Base-by-base conservation (phyloP, 2,329 filamentous ascomycete genomes). In the Colletotrichum lindemuthianum region DNA sequence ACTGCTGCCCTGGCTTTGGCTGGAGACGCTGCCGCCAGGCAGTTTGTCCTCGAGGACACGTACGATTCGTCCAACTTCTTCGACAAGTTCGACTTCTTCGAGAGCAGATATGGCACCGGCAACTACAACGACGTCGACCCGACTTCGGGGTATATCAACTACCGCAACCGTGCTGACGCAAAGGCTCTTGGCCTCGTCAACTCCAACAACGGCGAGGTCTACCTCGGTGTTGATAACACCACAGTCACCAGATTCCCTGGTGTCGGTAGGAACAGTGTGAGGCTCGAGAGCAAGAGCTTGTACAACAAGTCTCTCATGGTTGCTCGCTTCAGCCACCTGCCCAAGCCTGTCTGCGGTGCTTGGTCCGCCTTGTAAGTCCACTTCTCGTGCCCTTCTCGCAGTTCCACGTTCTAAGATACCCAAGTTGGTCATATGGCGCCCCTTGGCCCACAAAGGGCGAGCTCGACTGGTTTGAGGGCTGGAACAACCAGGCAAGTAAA, bases 241-340 rank as follows among this genome's bases (percentile, higher is more conserved):
- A 69, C 70, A 11, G 54, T 68, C 34, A 66, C 66, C n/a, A 67
- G 65, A 9, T 59, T 49, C 50, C 63, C 60, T 10, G 70, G 74
- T 54, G 61, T 71, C 37, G 81, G 80, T 45, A 79, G 84, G 24
- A 77, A 77, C 65, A 91, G 88, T 69, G 86, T 93, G 39, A 84
- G 90, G 44, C 74, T 93, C 12, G 85, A 87, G 67, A 91, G 89
- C 73, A 88, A 83, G 63, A 81, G 82, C 49, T 73, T 76, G 6
- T 93, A 90, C 78, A 86, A 82, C 68, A 81, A 88, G 61, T 90
- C 88, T 36, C 84, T 93, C 37, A 84, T 93, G 70, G 86, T 93
- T 48, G 81, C 90, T 48, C 88, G 92, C 71, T 86, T 93, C 69
- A 81, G 78, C 13, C 90, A 93, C 70, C 88, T 93, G 78, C 90